Conservation (phyloP, 2,329 filamentous ascomycete genomes). For the Dactylonectria estremocensis region DNA sequence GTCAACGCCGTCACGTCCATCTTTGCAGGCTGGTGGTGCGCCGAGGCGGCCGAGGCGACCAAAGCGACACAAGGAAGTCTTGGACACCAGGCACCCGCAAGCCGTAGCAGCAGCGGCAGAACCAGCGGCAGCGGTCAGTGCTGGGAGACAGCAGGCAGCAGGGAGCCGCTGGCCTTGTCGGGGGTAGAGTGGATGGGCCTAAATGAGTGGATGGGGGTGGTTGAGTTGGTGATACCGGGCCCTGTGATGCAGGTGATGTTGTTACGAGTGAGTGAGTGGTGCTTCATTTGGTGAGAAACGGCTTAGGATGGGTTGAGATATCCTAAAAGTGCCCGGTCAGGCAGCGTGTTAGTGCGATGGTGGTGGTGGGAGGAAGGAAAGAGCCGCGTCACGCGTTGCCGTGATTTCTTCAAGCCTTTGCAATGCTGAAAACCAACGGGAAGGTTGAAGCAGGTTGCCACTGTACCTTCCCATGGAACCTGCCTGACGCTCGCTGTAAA, state of each 20-base stretch:
- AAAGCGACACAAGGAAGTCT: conserved; percentile 31
- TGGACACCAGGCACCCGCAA: conserved; percentile 32
- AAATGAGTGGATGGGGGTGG: conserved; percentile 12
- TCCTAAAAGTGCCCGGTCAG: not conserved
- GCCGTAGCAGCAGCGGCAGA: conserved; percentile 29
- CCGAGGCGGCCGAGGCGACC: conserved; percentile 24
- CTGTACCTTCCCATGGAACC: no score
- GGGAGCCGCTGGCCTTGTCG: conserved; percentile 33
- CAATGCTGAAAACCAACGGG: not conserved
- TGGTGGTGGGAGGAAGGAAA: conserved; percentile 38
- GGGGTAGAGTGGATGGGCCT: conserved; percentile 22
- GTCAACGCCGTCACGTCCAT: conserved; percentile 49
- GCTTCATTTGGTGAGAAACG: not conserved
- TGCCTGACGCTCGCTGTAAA: no score
- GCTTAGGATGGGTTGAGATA: conserved; percentile 13
- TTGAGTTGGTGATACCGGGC: conserved; percentile 20
- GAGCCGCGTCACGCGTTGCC: conserved; percentile 39
- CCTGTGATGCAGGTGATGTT: conserved; percentile 14
- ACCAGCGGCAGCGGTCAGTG: conserved; percentile 15
- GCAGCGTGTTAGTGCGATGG: conserved; percentile 24
- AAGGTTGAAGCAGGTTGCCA: not conserved
- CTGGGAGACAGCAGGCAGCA: conserved; percentile 30
- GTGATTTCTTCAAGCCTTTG: not conserved
- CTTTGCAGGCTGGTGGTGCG: conserved; percentile 26
- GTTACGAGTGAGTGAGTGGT: not conserved